Percentiles rank a stretch among this genome's conserved stretches.
Evolutionary conservation across 768 basidiomycete genomes (phyloP).

Genomic region (Pleurotus giganteus): DNA sequence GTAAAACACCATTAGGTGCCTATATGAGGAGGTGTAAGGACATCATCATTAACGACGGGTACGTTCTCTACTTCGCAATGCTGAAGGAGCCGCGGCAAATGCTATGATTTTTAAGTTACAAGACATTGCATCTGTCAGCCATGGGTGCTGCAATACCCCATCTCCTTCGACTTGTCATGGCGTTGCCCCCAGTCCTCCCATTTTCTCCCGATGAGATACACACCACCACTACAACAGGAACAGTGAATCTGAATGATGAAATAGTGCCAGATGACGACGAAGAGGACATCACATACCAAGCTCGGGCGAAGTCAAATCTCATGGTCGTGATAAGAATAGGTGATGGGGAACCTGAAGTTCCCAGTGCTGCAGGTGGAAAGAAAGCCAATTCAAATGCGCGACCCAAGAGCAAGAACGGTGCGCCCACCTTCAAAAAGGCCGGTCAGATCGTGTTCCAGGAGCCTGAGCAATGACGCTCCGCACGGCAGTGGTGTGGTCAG

Average conservation of each 20-base stretch:
- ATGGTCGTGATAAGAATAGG: constrained; percentile 60
- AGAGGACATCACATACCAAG: constrained; percentile 63
- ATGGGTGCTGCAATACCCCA: constrained; percentile 92
- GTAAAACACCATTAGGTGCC: constrained; percentile 66
- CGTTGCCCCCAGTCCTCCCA: constrained; percentile 72
- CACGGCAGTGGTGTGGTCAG: no score
- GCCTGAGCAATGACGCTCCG: constrained; percentile 37
- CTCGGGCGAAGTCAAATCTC: constrained; percentile 70
- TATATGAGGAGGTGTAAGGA: constrained; percentile 81
- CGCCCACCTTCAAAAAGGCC: constrained; percentile 7
- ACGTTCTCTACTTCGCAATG: constrained; percentile 16
- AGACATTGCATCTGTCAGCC: constrained; percentile 70
- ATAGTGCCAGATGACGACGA: constrained; percentile 72
- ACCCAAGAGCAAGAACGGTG: constrained; percentile 11
- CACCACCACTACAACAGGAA: constrained; percentile 63
- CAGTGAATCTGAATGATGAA: constrained; percentile 77
- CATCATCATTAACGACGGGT: constrained; percentile 72
- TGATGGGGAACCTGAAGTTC: constrained; percentile 52
- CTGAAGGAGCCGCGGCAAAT: neutral
- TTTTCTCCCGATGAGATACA: constrained; percentile 61
- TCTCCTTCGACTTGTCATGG: constrained; percentile 64
- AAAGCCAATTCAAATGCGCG: neutral
- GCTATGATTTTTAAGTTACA: constrained; percentile 46
- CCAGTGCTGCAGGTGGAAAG: constrained; percentile 25
- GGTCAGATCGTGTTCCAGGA: constrained; percentile 36